Base-by-base conservation (phyloP, 495 filamentous ascomycete species). In the Ramalina peruviana region DNA sequence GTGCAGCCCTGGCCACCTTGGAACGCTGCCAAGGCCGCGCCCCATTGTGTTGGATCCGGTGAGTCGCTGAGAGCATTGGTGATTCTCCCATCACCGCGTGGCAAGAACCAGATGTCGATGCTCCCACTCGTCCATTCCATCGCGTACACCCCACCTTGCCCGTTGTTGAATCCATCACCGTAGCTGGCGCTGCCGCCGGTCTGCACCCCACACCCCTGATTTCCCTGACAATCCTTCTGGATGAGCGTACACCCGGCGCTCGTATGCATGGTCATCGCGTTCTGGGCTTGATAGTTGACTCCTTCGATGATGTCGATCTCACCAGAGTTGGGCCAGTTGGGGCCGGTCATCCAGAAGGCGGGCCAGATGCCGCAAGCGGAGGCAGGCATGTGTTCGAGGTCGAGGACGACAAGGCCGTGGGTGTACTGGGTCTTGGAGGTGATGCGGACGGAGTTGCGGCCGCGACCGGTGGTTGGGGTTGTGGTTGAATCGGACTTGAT, bases 231-330 rank as follows among this genome's bases (percentile, higher is more conserved):
- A 65, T 47, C 54, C 60, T 56, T 44, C 68, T 74, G 19, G 56
- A 59, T 40, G 40, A 56, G 49, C 13, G 45, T 48, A 48, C 60
- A 62, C 10, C 59, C 59, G 1, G 42, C 36, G 15, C 54, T 49
- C 0, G 87, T 92, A 62, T 95, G 90, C 33, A 95, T 71, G 3
- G 86, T 81, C 55, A 93, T 79, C 37, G 71, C 60, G 55, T 90
- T 83, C 47, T 72, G 66, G 0, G 70, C 64, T 44, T 81, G 71
- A 33, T 68, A 57, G 64, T 92, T 87, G 52, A 93, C 83, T 38
- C 85, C 85, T 61, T 96, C 88, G 61, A 95, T 81, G 56, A 95
- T 88, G 70, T 95, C 88, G 54, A 94, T 88, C 65, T 96, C 89
- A 19, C 89, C 89, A 36, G 75, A 71, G 11, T 65, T 61, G 0